Percentiles rank a stretch among this genome's conserved stretches.
These are phyloP conservation scores for Elymus sibiricus DNA, from an alignment of 176 grass and related monocot species.

Conservation along the genomic window DNA sequence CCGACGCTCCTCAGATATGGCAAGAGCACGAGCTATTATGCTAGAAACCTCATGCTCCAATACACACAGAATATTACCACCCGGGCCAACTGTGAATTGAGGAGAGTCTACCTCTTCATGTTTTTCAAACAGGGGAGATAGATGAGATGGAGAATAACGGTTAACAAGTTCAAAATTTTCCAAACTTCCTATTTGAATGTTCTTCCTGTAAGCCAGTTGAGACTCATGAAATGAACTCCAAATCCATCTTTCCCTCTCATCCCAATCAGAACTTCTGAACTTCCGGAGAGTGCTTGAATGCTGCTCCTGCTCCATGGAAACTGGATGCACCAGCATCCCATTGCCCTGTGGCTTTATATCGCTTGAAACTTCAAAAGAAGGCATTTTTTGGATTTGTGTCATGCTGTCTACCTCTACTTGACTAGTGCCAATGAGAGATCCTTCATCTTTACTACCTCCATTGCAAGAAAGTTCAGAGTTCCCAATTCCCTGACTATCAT, in stretches of 20 bases:
- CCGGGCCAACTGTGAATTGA: constrained; percentile 57
- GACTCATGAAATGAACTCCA: constrained; percentile 72
- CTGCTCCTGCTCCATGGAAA: constrained; percentile 25
- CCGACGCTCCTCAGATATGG: constrained; percentile 52
- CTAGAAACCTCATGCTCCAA: constrained; percentile 90
- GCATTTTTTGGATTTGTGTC: constrained; percentile 15
- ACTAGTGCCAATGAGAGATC: constrained; percentile 21
- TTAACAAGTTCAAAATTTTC: constrained; percentile 69
- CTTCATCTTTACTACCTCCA: constrained; percentile 32
- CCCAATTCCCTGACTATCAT: constrained; percentile 16
- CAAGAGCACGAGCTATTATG: constrained; percentile 77
- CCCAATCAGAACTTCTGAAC: constrained; percentile 32
- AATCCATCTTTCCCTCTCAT: constrained; percentile 65
- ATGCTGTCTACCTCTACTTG: constrained; percentile 30
- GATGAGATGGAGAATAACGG: constrained; percentile 60
- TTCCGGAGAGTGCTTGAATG: constrained; percentile 19
- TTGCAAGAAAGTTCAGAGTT: constrained; percentile 24
- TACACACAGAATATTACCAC: constrained; percentile 63
- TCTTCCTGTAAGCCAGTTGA: constrained; percentile 57
- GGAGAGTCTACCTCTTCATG: constrained; percentile 38
- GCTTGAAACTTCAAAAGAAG: constrained; percentile 39
- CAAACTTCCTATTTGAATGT: constrained; percentile 48
- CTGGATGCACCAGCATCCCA: constrained; percentile 14
- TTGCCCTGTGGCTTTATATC: constrained; percentile 12
- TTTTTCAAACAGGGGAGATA: constrained; percentile 51